Base-by-base conservation (phyloP, 1,284 basidiomycete genomes). In the Trametes versicolor region DNA sequence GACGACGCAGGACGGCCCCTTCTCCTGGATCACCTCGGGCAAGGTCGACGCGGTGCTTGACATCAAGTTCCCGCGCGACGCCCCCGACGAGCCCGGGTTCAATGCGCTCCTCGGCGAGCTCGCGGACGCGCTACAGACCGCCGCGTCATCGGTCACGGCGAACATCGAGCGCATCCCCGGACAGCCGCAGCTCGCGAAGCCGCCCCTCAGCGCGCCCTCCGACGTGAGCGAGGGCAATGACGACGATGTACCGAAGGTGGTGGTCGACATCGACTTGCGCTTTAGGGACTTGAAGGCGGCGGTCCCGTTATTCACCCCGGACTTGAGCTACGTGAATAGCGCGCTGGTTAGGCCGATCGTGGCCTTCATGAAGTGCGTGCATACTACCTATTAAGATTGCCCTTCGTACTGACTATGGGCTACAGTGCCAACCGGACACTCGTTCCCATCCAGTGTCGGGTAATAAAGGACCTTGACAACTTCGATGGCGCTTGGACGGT, bases 261-360 rank as follows among this genome's bases (percentile, higher is more conserved):
- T 98, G 7, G 90, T 99, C 64, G 97, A 99, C 76, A 93, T 99
- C 70, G 98, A 99, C 79, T 77, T 99, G 70, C 83, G 98, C 61
- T 98, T 99, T 79, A 87, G 97, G 60, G 98, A 99, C 79, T 79
- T 99, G 77, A 99, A 99, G 79, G 97, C 97, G 36, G 94, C 91
- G 13, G 95, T 99, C 19, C 98, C 97, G 1, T 85, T 97, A 49
- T 98, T 96, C 79, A 91, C 94, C 34, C 85, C 83, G 51, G 93
- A 97, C 72, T 76, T 99, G 63, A 95, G 93, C 60, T 95, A 98
- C 75, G 92, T 93, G 66, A 97, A 97, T 74, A 95, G 93, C 74
- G 98, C 97, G n/a, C 82, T 99, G 36, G 93, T 98, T 48, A 81
- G 98, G 64, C 97, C 98, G 4, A 99, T 99, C 68, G 98, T 99